phyloP scores from a whole-genome alignment of 2,329 filamentous ascomycete genomes.

The Dichotomopilus funicola region DNA sequence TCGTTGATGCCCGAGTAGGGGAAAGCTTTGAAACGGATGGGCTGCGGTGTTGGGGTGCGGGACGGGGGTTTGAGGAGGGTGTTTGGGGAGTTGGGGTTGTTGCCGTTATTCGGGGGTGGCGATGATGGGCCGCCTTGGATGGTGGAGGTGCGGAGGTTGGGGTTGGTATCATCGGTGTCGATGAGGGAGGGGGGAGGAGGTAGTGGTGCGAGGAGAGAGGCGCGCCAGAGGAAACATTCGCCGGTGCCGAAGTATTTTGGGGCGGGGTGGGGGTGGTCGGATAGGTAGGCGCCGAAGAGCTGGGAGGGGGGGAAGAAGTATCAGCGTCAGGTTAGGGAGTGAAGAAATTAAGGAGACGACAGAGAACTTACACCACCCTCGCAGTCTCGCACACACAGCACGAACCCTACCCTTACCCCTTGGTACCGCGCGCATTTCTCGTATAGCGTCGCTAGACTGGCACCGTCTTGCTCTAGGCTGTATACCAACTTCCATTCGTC shows the following conservation, averaged over 20 bases:
- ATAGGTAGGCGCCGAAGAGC: constrained; percentile 91
- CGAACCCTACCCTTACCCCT: constrained; percentile 72
- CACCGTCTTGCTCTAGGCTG: constrained; percentile 86
- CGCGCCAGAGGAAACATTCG: constrained; percentile 90
- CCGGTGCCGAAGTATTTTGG: constrained; percentile 91
- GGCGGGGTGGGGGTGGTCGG: constrained; percentile 74
- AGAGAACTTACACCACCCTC: constrained; percentile 58
- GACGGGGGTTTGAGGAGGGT: constrained; percentile 5
- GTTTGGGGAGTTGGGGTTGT: background rate
- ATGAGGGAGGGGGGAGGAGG: constrained; percentile 58
- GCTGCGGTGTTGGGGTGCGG: constrained; percentile 23
- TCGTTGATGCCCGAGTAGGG: constrained; percentile 95
- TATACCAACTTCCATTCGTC: constrained; percentile 85
- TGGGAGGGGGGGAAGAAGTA: constrained; percentile 24
- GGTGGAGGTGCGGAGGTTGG: constrained; percentile 38
- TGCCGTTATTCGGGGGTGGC: constrained; percentile 19
- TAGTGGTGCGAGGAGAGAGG: constrained; percentile 58
- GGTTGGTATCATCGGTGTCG: constrained; percentile 39
- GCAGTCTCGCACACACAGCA: constrained; percentile 77
- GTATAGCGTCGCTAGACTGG: constrained; percentile 80
- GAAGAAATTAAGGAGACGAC: background rate
- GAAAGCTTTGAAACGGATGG: constrained; percentile 93
- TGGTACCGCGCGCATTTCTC: constrained; percentile 64
- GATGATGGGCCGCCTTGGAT: constrained; percentile 28
- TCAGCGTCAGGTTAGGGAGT: background rate